Percentiles rank a stretch among this genome's conserved stretches.
Conservation (phyloP, 768 basidiomycete species). For the Strobilomyces dryophilus region DNA sequence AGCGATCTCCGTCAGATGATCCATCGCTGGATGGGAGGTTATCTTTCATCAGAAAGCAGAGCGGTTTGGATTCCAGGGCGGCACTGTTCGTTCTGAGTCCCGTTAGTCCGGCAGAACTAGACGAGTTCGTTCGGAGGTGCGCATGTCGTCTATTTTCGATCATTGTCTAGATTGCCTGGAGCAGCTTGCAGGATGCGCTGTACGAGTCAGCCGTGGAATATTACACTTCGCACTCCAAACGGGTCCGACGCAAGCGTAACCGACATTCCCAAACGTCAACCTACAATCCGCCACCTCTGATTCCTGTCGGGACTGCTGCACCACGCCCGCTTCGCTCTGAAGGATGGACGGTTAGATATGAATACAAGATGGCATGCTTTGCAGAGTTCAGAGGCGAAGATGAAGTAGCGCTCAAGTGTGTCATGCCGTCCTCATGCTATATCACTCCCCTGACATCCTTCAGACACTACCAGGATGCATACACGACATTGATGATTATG, state of each 20-base stretch:
- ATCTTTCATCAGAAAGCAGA: slow-evolving; percentile 83
- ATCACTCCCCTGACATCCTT: slow-evolving; percentile 6
- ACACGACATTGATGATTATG: slow-evolving; percentile 78
- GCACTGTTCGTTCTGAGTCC: slow-evolving; percentile 94
- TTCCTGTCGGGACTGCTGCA: slow-evolving; percentile 36
- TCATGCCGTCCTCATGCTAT: slow-evolving; percentile 11
- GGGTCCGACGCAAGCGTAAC: slow-evolving; percentile 86
- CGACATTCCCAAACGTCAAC: slow-evolving; percentile 63
- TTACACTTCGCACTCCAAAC: slow-evolving; percentile 89
- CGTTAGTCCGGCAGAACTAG: slow-evolving; percentile 78
- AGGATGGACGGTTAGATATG: slow-evolving; percentile 95
- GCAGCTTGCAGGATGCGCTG: slow-evolving; percentile 81
- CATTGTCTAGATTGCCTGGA: background rate
- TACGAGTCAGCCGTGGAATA: slow-evolving; percentile 90
- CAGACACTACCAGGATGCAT: slow-evolving; percentile 95
- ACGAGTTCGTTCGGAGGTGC: slow-evolving; percentile 85
- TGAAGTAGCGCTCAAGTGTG: slow-evolving; percentile 88
- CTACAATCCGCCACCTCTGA: slow-evolving; percentile 44
- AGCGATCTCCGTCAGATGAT: slow-evolving; percentile 57
- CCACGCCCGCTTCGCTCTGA: slow-evolving; percentile 68
- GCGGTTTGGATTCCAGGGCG: slow-evolving; percentile 86
- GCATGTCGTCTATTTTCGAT: background rate
- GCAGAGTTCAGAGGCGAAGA: slow-evolving; percentile 93
- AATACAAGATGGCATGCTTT: slow-evolving; percentile 96
- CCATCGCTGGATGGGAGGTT: slow-evolving; percentile 79